Evolutionary conservation across 805 yeast species (phyloP).

Genomic region (Isabelozyma rhagii): DNA sequence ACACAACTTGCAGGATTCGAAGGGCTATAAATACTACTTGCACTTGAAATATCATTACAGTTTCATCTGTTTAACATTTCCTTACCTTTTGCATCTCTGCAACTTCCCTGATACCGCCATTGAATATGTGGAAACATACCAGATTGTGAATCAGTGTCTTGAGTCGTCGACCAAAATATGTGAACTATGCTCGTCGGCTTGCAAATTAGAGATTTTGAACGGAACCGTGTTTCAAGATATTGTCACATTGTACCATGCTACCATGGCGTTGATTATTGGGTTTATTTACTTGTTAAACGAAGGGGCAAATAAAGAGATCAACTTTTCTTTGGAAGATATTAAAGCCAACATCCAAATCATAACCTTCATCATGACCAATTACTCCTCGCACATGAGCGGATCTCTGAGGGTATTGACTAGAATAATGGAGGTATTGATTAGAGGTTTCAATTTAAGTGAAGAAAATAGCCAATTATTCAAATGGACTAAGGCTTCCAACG

Average conservation of each 20-base stretch:
- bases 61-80: slow-evolving; percentile 1
- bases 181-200: slow-evolving; percentile 30
- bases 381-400: background rate
- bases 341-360: background rate
- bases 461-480: background rate
- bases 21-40: background rate
- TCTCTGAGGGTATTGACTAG: background rate
- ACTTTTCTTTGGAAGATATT: background rate
- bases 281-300: slow-evolving; percentile 25
- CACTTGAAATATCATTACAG: slow-evolving; percentile 3
- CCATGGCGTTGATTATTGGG: slow-evolving; percentile 39
- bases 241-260: slow-evolving; percentile 42
- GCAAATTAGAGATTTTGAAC: slow-evolving; percentile 35
- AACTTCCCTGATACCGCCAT: background rate
- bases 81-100: background rate
- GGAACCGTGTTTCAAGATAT: slow-evolving; percentile 47
- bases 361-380: background rate
- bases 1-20: background rate
- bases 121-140: background rate
- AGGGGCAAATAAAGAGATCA: background rate
- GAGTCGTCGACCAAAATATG: slow-evolving; percentile 38
- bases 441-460: background rate
- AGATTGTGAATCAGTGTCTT: slow-evolving; percentile 18
- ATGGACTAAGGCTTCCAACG: background rate
- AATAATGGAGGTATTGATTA: background rate